phyloP scores from a whole-genome alignment of 805 yeast species.

The Ogataea henricii region DNA sequence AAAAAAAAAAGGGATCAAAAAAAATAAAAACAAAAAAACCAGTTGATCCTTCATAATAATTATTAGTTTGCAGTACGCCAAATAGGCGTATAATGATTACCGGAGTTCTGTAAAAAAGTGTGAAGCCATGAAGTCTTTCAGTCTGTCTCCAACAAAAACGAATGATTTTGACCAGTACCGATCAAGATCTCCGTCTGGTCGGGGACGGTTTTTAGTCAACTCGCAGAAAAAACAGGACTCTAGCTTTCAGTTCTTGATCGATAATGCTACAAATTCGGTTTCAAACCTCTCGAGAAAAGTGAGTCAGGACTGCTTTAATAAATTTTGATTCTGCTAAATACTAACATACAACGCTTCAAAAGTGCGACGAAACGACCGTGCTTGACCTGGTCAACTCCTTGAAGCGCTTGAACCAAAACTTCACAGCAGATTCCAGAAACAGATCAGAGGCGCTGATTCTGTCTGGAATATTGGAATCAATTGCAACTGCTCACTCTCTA shows the following conservation, averaged over 20 bases:
- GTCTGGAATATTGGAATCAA: slow-evolving; percentile 14
- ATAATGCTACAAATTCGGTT: slow-evolving; percentile 14
- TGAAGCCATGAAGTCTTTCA: slow-evolving; percentile 13
- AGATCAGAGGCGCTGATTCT: slow-evolving; percentile 17
- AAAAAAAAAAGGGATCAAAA: neutral
- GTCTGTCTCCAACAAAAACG: slow-evolving; percentile 14
- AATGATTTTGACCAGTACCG: slow-evolving; percentile 4
- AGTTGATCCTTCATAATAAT: neutral
- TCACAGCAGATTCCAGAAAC: slow-evolving; percentile 12
- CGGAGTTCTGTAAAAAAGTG: neutral
- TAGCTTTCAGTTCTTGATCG: slow-evolving; percentile 22
- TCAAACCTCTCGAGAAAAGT: slow-evolving; percentile 13
- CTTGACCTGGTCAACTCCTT: slow-evolving; percentile 13
- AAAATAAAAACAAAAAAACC: too few relatives aligned
- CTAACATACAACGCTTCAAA: neutral
- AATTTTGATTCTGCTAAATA: neutral
- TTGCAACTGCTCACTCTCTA: slow-evolving; percentile 6
- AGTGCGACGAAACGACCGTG: slow-evolving; percentile 19
- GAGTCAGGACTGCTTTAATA: neutral
- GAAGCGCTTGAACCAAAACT: slow-evolving; percentile 22
- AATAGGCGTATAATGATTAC: slow-evolving; percentile 2
- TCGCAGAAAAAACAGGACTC: slow-evolving; percentile 21
- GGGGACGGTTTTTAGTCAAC: slow-evolving; percentile 12
- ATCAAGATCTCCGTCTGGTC: slow-evolving; percentile 8
- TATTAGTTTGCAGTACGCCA: neutral